Conservation (phyloP, 805 yeast species). For the Kurtzmaniella cleridarum region DNA sequence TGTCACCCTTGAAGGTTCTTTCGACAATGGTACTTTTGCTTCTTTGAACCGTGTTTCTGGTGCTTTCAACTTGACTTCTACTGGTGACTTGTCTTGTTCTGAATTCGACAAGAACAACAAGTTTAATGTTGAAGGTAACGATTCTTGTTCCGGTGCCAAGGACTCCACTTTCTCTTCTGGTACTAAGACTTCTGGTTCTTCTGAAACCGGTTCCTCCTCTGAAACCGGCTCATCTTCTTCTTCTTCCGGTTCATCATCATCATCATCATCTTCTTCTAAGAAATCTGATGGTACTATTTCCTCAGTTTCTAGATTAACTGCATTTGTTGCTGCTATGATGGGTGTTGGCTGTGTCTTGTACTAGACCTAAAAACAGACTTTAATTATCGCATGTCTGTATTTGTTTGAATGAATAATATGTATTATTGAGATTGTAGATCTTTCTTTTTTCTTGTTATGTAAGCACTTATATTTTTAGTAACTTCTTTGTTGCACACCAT, state of each 20-base stretch:
- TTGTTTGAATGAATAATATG: background rate
- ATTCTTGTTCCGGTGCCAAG: slow-evolving; percentile 61
- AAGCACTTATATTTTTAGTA: no score
- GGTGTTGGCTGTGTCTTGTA: slow-evolving; percentile 35
- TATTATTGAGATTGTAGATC: background rate
- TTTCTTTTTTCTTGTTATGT: no score
- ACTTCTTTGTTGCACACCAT: no score
- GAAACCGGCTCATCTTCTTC: slow-evolving; percentile 13
- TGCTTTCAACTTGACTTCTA: slow-evolving; percentile 80
- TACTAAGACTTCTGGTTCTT: slow-evolving; percentile 31
- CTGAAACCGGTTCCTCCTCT: slow-evolving; percentile 16
- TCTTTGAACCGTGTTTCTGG: slow-evolving; percentile 77
- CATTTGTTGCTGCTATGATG: slow-evolving; percentile 28
- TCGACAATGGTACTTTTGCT: slow-evolving; percentile 73
- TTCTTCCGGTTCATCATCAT: slow-evolving; percentile 11
- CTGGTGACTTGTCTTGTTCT: slow-evolving; percentile 76
- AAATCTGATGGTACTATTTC: slow-evolving; percentile 21
- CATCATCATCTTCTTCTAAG: slow-evolving; percentile 14
- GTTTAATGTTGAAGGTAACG: slow-evolving; percentile 90
- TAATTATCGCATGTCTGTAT: background rate
- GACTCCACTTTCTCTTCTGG: slow-evolving; percentile 41
- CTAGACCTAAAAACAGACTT: slow-evolving; percentile 8
- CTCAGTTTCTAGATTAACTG: slow-evolving; percentile 18
- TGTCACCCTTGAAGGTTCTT: slow-evolving; percentile 71
- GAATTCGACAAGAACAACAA: slow-evolving; percentile 66